Base-by-base conservation (phyloP, 768 basidiomycete genomes). In the Sarcodon sp. region DNA sequence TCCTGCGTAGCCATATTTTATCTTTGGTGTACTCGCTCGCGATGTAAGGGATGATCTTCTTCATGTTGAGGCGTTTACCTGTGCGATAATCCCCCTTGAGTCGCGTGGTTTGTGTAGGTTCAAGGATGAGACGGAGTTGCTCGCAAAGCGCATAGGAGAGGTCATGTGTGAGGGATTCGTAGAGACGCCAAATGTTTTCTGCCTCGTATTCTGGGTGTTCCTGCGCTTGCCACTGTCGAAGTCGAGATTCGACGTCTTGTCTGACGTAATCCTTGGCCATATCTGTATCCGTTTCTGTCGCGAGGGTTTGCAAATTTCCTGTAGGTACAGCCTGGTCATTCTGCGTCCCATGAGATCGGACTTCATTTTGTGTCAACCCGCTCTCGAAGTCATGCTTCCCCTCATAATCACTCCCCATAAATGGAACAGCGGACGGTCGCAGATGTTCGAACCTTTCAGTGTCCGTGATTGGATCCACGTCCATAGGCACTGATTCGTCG, bases 11-110 rank as follows among this genome's bases (percentile, higher is more conserved):
- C 96, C 96, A 99, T 54, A 98, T 98, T 66, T 93, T 93, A 73
- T 99, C 94, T 63, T 98, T 98, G 46, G 93, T 98, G 70, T 89
- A 99, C 66, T 99, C 96, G 66, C 86, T 89, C 34, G 96, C 94
- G 51, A 99, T 93, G 70, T 94, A 98, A 3, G 87, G 80, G 51
- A 99, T 93, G 62, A 98, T 90, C 66, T 93, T 93, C 63, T 93
- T 91, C 94, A 98, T 97, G 65, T 98, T 98, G 32, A 99, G 76
- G 15, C 94, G 77, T 66, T 99, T 99, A 46, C 96, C 96, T 0
- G 89, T 93, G 32, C 93, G 86, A 64, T 96, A 99, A 69, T 98
- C 96, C 35, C 96, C 96, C 65, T 87, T 85, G 39, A 99, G 72
- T 16, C 96, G 78, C 6, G 94, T 96, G 5, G 96, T 91, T 44